phyloP scores from a whole-genome alignment of 192 early-diverging fungal genomes.

The Coemansia sp. region DNA sequence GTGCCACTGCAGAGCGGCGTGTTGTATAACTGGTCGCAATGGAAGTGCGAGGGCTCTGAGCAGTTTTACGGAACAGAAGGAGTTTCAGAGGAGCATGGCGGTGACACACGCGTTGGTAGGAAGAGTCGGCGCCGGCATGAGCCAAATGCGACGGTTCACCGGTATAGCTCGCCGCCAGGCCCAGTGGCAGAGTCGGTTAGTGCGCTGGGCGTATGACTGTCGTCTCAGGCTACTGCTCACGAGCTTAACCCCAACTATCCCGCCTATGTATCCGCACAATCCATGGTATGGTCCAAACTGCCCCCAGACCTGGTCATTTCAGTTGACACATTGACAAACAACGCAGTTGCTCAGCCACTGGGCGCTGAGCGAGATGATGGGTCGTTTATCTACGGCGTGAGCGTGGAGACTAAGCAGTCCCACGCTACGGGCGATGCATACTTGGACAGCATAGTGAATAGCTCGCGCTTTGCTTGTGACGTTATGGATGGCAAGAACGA shows the following conservation, averaged over 20 bases:
- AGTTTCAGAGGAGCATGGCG: not conserved
- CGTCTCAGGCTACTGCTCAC: constrained; percentile 16
- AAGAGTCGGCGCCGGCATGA: not conserved
- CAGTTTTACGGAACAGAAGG: constrained; percentile 15
- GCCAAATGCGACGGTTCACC: not conserved
- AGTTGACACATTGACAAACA: not conserved
- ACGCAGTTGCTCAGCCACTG: not conserved
- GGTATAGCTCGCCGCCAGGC: not conserved
- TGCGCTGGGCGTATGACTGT: not conserved
- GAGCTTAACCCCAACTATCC: constrained; percentile 12
- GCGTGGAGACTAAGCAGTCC: not conserved
- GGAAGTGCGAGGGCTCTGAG: constrained; percentile 23
- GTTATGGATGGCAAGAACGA: constrained; percentile 22
- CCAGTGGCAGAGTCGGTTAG: not conserved
- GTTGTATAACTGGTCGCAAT: constrained; percentile 45
- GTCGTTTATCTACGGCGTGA: constrained; percentile 44
- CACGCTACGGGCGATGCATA: constrained; percentile 39
- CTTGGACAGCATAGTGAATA: constrained; percentile 47
- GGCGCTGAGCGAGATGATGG: constrained; percentile 9
- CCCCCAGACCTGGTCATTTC: constrained; percentile 2
- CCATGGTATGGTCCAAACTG: constrained; percentile 28
- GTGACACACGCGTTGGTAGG: not conserved
- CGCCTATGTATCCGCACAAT: constrained; percentile 11
- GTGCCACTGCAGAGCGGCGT: constrained; percentile 41
- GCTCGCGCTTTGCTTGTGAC: constrained; percentile 46